Percentiles rank a stretch among this genome's conserved stretches.
phyloP scores from a whole-genome alignment of 768 basidiomycete species.

The Suillus placidus region DNA sequence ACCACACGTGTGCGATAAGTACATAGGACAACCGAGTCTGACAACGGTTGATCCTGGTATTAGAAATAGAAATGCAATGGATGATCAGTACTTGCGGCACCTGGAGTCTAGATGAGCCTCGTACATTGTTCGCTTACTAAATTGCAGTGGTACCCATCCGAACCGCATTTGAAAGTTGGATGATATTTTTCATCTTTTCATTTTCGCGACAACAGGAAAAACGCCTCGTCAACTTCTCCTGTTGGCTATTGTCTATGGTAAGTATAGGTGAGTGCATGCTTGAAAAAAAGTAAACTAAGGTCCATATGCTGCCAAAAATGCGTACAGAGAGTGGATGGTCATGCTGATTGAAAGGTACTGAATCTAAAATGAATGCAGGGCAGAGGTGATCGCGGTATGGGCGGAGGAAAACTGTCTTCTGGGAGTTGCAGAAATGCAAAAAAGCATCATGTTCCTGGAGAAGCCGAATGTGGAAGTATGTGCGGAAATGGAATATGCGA shows the following conservation, averaged over 20 bases:
- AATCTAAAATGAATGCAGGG: not conserved
- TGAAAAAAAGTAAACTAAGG: not conserved
- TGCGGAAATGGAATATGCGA: slow-evolving; percentile 4
- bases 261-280: not conserved
- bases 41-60: not conserved
- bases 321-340: not conserved
- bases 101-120: not conserved
- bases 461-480: not conserved
- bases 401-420: not conserved
- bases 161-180: too few relatives aligned
- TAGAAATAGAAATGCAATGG: not conserved
- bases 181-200: not conserved
- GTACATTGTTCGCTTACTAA: not conserved
- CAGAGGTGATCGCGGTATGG: not conserved
- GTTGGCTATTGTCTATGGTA: not conserved
- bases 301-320: not conserved
- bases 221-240: not conserved
- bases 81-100: not conserved
- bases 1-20: not conserved
- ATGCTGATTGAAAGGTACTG: not conserved
- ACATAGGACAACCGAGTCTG: not conserved
- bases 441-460: not conserved
- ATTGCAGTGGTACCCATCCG: not conserved
- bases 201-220: not conserved
- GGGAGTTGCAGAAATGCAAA: not conserved